Evolutionary conservation across 257 asterid genomes (phyloP), one percentile per base, ranked within the genome.

Genomic region (Gentiana dahurica): DNA sequence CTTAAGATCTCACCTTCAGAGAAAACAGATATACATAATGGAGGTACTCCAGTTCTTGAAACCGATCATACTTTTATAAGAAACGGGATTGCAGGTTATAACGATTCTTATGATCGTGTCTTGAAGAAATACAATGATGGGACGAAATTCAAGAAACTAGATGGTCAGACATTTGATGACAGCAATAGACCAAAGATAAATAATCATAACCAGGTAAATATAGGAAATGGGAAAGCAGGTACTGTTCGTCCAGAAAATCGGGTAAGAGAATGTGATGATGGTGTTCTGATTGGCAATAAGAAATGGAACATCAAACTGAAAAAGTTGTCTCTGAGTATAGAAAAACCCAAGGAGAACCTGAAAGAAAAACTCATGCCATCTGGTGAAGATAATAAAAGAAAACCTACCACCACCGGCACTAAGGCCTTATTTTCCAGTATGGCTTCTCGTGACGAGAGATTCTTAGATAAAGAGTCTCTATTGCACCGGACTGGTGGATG

Each of bases 281-380:
- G 67, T 38, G 76, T 77, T 71, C 24, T 24, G 24, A 59, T 60
- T 71, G 82, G 84, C 54, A 75, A 59, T 65, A 90, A 84, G 81
- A 82, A 74, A 70, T 90, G 85, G 60, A 74, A 71, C 66, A 59
- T 76, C 8, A 89, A 89, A 79, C 97, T 82, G 82, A 86, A 86
- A 66, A 86, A 81, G 55, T 58, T 89, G 75, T 94, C 97, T 2
- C 70, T 86, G 73, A 84, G 97, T 75, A 79, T 86, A 65, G 78
- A 70, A 55, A 73, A 68, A 64, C 85, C 75, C 9, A 81, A 72
- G 67, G 90, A 85, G 68, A 79, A 71, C 51, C 57, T 57, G 69
- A 80, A 70, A 66, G 55, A 71, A 39, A 80, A 59, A 62, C 76
- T 63, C 34, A 49, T 53, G 49, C 50, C 69, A 10, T 58, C 66